phyloP scores from a whole-genome alignment of 441 rosid genomes.

The Adansonia grandidieri region DNA sequence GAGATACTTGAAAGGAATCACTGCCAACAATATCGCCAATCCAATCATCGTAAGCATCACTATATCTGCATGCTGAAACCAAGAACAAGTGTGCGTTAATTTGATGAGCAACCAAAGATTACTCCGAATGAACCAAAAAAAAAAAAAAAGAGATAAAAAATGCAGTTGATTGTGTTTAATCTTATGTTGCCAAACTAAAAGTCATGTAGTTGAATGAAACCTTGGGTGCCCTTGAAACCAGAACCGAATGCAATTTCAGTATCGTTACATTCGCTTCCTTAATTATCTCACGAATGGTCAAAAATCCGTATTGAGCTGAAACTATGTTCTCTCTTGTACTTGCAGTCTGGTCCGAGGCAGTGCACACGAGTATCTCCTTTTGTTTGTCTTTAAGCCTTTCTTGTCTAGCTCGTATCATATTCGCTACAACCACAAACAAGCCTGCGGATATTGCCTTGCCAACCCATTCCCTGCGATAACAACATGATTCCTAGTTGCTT shows the following conservation, averaged over 20 bases:
- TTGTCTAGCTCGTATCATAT: conserved; percentile 61
- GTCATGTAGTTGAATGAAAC: conserved; percentile 34
- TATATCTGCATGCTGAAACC: conserved; percentile 65
- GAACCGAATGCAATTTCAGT: conserved; percentile 70
- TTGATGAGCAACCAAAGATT: background rate
- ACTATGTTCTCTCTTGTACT: conserved; percentile 69
- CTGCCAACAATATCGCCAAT: conserved; percentile 55
- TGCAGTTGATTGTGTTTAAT: background rate
- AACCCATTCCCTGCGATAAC: conserved; percentile 71
- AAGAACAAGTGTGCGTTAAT: background rate
- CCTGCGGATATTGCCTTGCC: conserved; percentile 67
- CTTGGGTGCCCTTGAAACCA: conserved; percentile 62
- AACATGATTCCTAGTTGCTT: background rate
- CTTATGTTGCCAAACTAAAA: conserved; percentile 14
- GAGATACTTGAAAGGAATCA: conserved; percentile 60
- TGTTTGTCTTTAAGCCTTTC: conserved; percentile 35
- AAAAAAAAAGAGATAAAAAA: background rate
- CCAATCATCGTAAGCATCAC: conserved; percentile 52
- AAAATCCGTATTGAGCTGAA: conserved; percentile 72
- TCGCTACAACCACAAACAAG: conserved; percentile 49
- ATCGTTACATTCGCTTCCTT: conserved; percentile 63
- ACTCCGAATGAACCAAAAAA: background rate
- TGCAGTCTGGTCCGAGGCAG: conserved; percentile 54
- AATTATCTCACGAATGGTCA: conserved; percentile 56
- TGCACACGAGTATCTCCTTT: conserved; percentile 65